Conservation (phyloP, 805 yeast genomes). For the Sugiyamaella americana region DNA sequence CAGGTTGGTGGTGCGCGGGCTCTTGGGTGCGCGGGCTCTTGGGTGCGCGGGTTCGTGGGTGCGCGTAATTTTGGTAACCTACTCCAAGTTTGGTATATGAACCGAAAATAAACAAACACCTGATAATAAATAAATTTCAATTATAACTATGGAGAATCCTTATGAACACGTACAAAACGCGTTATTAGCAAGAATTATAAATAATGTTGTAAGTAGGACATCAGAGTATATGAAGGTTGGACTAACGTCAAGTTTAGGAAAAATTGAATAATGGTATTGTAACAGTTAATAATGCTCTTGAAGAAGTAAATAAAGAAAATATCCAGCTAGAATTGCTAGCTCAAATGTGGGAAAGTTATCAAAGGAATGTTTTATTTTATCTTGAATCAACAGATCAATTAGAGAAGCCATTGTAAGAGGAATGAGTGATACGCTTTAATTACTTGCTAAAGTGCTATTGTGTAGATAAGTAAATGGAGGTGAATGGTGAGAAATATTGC, state of each 20-base stretch:
- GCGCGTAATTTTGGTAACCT: too few species aligned
- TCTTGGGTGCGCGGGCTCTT: too few species aligned
- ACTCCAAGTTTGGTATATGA: too few species aligned
- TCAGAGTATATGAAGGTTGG: not conserved
- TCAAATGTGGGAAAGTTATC: conserved; percentile 74
- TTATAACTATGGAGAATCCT: conserved; percentile 76
- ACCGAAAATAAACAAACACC: too few species aligned
- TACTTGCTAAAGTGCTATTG: too few species aligned
- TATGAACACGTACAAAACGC: conserved; percentile 78
- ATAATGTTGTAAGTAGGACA: conserved; percentile 54
- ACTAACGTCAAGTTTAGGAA: conserved; percentile 39
- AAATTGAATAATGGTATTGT: conserved; percentile 65
- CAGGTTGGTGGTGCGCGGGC: too few species aligned
- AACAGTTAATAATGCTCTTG: conserved; percentile 53
- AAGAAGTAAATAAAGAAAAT: conserved; percentile 57
- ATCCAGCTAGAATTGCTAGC: conserved; percentile 65
- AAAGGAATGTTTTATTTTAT: conserved; percentile 63
- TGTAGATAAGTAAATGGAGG: too few species aligned
- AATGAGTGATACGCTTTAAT: too few species aligned
- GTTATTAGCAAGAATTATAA: conserved; percentile 65
- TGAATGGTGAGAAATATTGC: too few species aligned
- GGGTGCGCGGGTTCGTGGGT: too few species aligned
- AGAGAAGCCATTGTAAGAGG: conserved; percentile 24
- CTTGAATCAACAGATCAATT: conserved; percentile 56
- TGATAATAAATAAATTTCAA: too few species aligned